Evolutionary conservation across 2,329 filamentous ascomycete genomes (phyloP), one percentile per base, ranked within the genome.

Genomic region (Xylaria sp.): DNA sequence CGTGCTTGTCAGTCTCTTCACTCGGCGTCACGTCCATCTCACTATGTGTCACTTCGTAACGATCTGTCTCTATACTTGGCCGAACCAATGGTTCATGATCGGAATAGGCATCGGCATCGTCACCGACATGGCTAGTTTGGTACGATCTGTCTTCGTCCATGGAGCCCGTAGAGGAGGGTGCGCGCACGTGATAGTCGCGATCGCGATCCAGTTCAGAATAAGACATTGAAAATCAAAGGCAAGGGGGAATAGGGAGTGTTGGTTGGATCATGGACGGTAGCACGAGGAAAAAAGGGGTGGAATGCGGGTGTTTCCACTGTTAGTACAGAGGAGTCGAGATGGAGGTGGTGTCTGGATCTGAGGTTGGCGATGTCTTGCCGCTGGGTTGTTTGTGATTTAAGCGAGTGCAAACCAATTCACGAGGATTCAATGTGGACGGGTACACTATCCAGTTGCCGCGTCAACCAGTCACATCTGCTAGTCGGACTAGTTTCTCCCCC

Each of bases 101-200:
- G 52, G 46, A 7, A 2, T 16, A 16, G 16, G 63, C 54, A 16
- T 68, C 60, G 65, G 67, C 58, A 52, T 50, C 59, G 57, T 64
- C 61, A 48, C 66, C 63, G 23, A 56, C 63, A 11, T 68, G 64
- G 58, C 65, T 66, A 34, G 44, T 46, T n/a, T 42, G 49, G 16
- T 63, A 54, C n/a, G 55, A 56, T 46, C 59, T 65, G 37, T 72
- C 67, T 60, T 78, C 74, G 66, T 76, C 73, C 72, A 77, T 77
- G 59, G 73, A 71, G 48, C 72, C 72, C 67, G 70, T 76, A 57
- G 76, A 52, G 66, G 76, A 80, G 57, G 76, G 79, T 49, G 70
- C 69, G 67, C 82, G 79, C 67, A 79, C 72, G 73, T 78, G 77
- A 64, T 79, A 81, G 7, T 79, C 70, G 62, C 82, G 80, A 64